Conservation (phyloP, 2,329 filamentous ascomycete genomes). For the Diaporthe vaccinii region DNA sequence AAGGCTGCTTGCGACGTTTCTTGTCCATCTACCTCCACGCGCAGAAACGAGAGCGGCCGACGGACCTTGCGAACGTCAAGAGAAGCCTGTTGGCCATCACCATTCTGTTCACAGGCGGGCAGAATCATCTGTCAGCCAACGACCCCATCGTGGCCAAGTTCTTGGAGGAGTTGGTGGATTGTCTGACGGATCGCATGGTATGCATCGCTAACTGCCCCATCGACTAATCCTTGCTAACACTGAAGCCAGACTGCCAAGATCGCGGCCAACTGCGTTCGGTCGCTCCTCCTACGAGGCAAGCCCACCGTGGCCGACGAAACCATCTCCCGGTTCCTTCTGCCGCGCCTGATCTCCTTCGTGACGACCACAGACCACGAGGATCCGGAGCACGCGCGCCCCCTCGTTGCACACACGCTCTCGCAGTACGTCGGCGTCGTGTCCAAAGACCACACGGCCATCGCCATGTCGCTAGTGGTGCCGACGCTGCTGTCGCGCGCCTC, state of each 20-base stretch:
- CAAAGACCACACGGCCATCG: slow-evolving; percentile 64
- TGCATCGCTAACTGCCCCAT: slow-evolving; percentile 40
- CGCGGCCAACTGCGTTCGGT: slow-evolving; percentile 89
- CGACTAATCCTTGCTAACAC: slow-evolving; percentile 42
- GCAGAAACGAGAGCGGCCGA: slow-evolving; percentile 79
- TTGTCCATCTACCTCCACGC: slow-evolving; percentile 82
- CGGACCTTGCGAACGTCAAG: slow-evolving; percentile 89
- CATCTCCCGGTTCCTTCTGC: slow-evolving; percentile 81
- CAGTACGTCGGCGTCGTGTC: slow-evolving; percentile 72
- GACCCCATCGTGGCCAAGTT: slow-evolving; percentile 83
- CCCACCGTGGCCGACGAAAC: slow-evolving; percentile 77
- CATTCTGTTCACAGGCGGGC: slow-evolving; percentile 86
- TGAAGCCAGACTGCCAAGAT: slow-evolving; percentile 81
- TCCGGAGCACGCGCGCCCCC: slow-evolving; percentile 79
- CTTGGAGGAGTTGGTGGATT: slow-evolving; percentile 86
- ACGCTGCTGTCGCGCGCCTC: slow-evolving; percentile 80
- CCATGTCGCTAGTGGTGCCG: slow-evolving; percentile 83
- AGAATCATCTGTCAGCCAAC: slow-evolving; percentile 78
- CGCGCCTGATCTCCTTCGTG: slow-evolving; percentile 82
- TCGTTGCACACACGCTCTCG: slow-evolving; percentile 81
- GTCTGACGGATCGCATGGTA: slow-evolving; percentile 82
- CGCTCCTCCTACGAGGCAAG: slow-evolving; percentile 78
- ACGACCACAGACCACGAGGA: slow-evolving; percentile 80
- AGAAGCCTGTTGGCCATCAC: slow-evolving; percentile 91
- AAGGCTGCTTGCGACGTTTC: slow-evolving; percentile 86